Conservation (phyloP, 306 rosid genomes). For the Ammopiptanthus mongolicus region DNA sequence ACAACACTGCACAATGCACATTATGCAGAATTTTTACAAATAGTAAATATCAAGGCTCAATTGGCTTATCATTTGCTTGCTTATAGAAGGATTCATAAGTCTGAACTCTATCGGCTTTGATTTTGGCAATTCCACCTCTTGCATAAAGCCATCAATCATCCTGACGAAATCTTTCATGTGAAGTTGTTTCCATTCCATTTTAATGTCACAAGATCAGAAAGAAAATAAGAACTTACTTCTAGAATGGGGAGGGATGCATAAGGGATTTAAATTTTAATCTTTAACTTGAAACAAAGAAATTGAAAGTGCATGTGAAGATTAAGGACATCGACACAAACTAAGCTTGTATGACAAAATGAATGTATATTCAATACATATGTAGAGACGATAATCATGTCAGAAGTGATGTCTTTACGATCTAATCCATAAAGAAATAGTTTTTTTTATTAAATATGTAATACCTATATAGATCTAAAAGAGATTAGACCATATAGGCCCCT, state of each 20-base stretch:
- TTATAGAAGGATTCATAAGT: constrained; percentile 60
- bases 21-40: constrained; percentile 13
- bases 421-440: not conserved
- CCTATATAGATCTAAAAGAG: no score
- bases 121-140: constrained; percentile 63
- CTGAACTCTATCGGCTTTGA: constrained; percentile 71
- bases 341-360: not conserved
- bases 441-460: no score
- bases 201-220: constrained; percentile 16
- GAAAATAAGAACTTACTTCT: not conserved
- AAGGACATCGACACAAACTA: not conserved
- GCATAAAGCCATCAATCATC: constrained; percentile 59
- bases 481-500: no score
- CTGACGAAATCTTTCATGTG: constrained; percentile 63
- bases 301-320: not conserved
- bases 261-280: not conserved
- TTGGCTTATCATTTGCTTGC: constrained; percentile 38
- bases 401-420: not conserved
- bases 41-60: constrained; percentile 22
- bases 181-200: constrained; percentile 71
- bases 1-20: constrained; percentile 4
- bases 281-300: not conserved
- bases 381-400: not conserved
- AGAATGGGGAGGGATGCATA: not conserved
- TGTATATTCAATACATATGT: not conserved